phyloP scores from a whole-genome alignment of 2,329 filamentous ascomycete genomes.

The Fusarium sarcochroum region DNA sequence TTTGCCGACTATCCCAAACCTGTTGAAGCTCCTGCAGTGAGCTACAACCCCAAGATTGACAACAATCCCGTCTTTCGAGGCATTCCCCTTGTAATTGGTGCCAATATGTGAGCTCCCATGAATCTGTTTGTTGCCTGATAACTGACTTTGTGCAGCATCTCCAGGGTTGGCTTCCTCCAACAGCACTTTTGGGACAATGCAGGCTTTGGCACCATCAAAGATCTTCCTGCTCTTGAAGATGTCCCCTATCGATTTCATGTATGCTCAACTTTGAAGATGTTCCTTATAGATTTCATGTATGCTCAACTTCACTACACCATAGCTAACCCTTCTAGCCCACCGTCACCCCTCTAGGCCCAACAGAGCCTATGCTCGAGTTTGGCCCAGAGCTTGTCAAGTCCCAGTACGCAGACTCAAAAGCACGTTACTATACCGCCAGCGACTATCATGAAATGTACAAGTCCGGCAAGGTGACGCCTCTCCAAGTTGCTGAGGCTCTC shows the following conservation, averaged over 20 bases:
- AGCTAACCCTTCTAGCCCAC: slow-evolving; percentile 61
- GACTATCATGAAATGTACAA: slow-evolving; percentile 85
- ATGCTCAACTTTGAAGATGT: slow-evolving; percentile 54
- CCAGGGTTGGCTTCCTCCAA: slow-evolving; percentile 72
- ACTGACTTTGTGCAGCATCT: slow-evolving; percentile 62
- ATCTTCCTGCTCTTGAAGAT: slow-evolving; percentile 63
- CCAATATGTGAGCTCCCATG: slow-evolving; percentile 67
- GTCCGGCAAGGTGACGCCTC: slow-evolving; percentile 78
- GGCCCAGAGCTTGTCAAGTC: slow-evolving; percentile 58
- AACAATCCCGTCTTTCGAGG: slow-evolving; percentile 81
- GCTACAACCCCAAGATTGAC: slow-evolving; percentile 57
- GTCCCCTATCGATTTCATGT: slow-evolving; percentile 64
- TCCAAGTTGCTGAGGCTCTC: slow-evolving; percentile 78
- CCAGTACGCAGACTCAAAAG: slow-evolving; percentile 58
- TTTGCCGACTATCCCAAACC: slow-evolving; percentile 62
- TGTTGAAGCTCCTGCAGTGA: slow-evolving; percentile 54
- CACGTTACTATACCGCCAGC: slow-evolving; percentile 76
- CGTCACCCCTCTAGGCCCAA: slow-evolving; percentile 65
- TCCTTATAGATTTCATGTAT: slow-evolving; percentile 64
- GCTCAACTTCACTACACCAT: slow-evolving; percentile 22
- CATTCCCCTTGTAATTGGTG: slow-evolving; percentile 71
- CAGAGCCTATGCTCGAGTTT: slow-evolving; percentile 57
- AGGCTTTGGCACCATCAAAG: slow-evolving; percentile 63
- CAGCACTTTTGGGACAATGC: slow-evolving; percentile 79
- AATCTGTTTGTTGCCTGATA: background rate